Percentiles rank a stretch among this genome's conserved stretches.
Evolutionary conservation across 2,329 filamentous ascomycete genomes (phyloP).

Genomic region (Exophiala sp.): DNA sequence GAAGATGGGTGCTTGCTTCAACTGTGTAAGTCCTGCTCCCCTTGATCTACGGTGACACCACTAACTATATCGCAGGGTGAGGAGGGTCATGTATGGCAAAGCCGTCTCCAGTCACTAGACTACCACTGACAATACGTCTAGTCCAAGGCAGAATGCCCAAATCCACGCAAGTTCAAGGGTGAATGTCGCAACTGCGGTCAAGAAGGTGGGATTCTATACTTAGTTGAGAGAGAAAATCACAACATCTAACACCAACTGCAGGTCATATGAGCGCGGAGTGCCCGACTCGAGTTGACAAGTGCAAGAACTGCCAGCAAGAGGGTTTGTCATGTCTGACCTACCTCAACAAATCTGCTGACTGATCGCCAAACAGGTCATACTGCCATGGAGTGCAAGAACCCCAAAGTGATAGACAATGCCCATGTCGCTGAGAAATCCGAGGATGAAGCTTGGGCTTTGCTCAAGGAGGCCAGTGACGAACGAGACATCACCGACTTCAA

Average conservation of each 20-base stretch:
- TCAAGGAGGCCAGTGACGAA: slow-evolving; percentile 48
- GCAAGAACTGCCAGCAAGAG: slow-evolving; percentile 47
- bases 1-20: slow-evolving; percentile 43
- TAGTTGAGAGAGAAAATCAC: not conserved
- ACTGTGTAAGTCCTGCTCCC: slow-evolving; percentile 32
- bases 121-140: slow-evolving; percentile 28
- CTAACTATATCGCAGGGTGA: slow-evolving; percentile 28
- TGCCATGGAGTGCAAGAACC: slow-evolving; percentile 43
- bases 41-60: not conserved
- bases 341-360: not conserved
- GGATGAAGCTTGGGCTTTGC: slow-evolving; percentile 48
- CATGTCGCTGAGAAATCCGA: slow-evolving; percentile 46
- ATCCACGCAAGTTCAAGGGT: slow-evolving; percentile 47
- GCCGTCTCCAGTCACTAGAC: not conserved
- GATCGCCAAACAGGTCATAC: slow-evolving; percentile 39
- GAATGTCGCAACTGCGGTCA: slow-evolving; percentile 45
- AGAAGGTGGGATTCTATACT: slow-evolving; percentile 27
- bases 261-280: slow-evolving; percentile 46
- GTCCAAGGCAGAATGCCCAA: slow-evolving; percentile 43
- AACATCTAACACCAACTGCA: not conserved
- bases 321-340: slow-evolving; percentile 31
- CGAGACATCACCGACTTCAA: slow-evolving; percentile 52
- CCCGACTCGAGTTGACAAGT: slow-evolving; percentile 43
- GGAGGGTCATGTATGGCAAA: slow-evolving; percentile 35
- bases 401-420: slow-evolving; percentile 43